Percentiles rank a stretch among this genome's conserved stretches.
These are phyloP conservation scores for Candida broadrunensis DNA, from an alignment of 805 yeast genomes.

Conservation along the genomic window DNA sequence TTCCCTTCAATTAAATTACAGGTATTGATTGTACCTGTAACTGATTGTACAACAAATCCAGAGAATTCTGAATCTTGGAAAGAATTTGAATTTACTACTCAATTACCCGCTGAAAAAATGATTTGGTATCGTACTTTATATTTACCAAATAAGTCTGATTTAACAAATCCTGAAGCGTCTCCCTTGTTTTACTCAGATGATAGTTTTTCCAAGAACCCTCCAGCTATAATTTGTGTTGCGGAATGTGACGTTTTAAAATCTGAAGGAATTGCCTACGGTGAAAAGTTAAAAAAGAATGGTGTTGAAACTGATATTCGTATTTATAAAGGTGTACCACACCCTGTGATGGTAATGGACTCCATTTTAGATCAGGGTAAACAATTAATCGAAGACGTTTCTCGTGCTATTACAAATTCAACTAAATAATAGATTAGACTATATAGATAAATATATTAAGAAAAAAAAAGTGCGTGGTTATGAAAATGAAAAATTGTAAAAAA, in stretches of 20 bases:
- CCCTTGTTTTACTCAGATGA: conserved; percentile 40
- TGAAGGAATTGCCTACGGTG: conserved; percentile 43
- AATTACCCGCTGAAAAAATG: conserved; percentile 45
- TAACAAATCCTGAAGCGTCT: conserved; percentile 32
- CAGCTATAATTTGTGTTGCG: conserved; percentile 40
- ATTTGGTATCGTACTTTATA: conserved; percentile 42
- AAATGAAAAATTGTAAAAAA: no score
- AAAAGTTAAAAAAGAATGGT: conserved; percentile 36
- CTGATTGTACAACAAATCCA: conserved; percentile 39
- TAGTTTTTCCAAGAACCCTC: conserved; percentile 37
- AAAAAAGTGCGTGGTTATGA: no score
- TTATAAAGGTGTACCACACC: conserved; percentile 45
- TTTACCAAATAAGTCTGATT: conserved; percentile 28
- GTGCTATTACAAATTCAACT: conserved; percentile 28
- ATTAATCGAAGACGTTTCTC: conserved; percentile 26
- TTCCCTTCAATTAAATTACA: conserved; percentile 38
- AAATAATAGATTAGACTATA: conserved; percentile 2
- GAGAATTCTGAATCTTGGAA: conserved; percentile 35
- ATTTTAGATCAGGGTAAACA: conserved; percentile 31
- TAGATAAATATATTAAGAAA: no score
- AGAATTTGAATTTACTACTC: conserved; percentile 38
- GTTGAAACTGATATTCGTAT: conserved; percentile 27
- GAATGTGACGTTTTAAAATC: conserved; percentile 44
- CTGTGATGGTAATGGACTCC: conserved; percentile 49
- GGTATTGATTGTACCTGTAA: conserved; percentile 42